phyloP scores from a whole-genome alignment of 371 early-diverging fungal species.

The Mucor velutinosus region DNA sequence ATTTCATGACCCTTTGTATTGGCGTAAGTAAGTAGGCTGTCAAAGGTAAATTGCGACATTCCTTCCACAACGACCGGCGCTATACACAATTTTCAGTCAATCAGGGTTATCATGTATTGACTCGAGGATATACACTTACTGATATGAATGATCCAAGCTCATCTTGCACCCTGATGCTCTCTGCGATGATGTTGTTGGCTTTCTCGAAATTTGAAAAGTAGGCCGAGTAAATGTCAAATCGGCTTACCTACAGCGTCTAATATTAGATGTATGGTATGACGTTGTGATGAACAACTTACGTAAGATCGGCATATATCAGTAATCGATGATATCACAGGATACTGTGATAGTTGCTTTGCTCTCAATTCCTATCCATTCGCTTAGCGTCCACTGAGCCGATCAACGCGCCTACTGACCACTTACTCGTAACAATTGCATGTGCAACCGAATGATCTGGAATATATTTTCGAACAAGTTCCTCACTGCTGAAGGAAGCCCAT shows the following conservation, averaged over 20 bases:
- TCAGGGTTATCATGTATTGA: not conserved
- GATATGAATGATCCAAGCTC: slow-evolving; percentile 32
- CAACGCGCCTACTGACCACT: not conserved
- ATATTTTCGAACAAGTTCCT: slow-evolving; percentile 59
- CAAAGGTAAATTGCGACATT: slow-evolving; percentile 39
- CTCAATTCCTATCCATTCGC: slow-evolving; percentile 21
- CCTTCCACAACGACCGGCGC: slow-evolving; percentile 33
- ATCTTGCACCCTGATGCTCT: slow-evolving; percentile 26
- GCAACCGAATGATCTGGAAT: slow-evolving; percentile 50
- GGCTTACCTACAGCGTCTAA: not conserved
- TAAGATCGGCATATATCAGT: slow-evolving; percentile 32
- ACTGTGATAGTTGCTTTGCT: slow-evolving; percentile 22
- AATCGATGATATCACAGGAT: slow-evolving; percentile 30
- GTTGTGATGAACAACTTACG: slow-evolving; percentile 13
- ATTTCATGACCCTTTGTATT: slow-evolving; percentile 47
- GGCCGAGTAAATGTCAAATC: slow-evolving; percentile 18
- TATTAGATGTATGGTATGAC: not conserved
- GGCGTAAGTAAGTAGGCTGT: slow-evolving; percentile 44
- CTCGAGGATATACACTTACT: slow-evolving; percentile 10
- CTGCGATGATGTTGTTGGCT: slow-evolving; percentile 31
- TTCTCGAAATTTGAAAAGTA: slow-evolving; percentile 45
- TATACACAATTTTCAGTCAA: not conserved
- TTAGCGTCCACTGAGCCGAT: not conserved
- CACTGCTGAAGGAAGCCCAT: slow-evolving; percentile 53
- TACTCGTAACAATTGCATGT: slow-evolving; percentile 39